Evolutionary conservation across 306 rosid species (phyloP), one percentile per base, ranked within the genome.

Genomic region (Malus asiatica): DNA sequence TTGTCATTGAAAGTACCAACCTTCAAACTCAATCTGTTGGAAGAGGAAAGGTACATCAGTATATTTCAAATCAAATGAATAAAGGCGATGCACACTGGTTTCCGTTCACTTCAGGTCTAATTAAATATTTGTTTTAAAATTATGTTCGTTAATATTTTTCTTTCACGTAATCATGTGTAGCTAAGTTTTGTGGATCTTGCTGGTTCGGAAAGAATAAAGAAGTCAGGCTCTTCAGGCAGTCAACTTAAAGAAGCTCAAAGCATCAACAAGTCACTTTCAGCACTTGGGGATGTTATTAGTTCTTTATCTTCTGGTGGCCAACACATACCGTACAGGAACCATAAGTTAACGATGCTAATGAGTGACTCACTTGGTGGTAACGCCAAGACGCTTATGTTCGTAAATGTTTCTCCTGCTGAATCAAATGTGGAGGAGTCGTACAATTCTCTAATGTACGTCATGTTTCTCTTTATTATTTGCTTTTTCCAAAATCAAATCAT

Each of bases 181-280:
- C 80, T 96, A 77, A 96, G 99, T 83, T 96, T 96, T 81, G 99
- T 96, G 75, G 99, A 96, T 82, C 99, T 96, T 74, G 99, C 98
- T 68, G 99, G 99, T 42, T 96, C 98, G 20, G 97, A 92, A 79
- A 89, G 99, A 77, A 74, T 92, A 20, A 96, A 96, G 85, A 96
- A 96, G 83, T 96, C 98, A 8, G 98, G 98, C 22, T 96, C 99
- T 53, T 75, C 88, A 5, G 98, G 99, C 63, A 88, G 68, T 84
- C 97, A 88, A 76, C 93, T 96, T 18, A 92, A 92, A 84, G 99
- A 95, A 89, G 99, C 99, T 60, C 99, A 92, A 77, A 96, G 99
- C 78, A 96, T 96, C 76, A 96, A 96, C 81, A 92, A 96, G 77
- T 96, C 98, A 71, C 93, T 96, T 78, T 92, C 99, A 62, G 99